Evolutionary conservation across 352 stramenopile species (phyloP), one percentile per base, ranked within the genome.

Genomic region (Saprolegnia diclina): DNA sequence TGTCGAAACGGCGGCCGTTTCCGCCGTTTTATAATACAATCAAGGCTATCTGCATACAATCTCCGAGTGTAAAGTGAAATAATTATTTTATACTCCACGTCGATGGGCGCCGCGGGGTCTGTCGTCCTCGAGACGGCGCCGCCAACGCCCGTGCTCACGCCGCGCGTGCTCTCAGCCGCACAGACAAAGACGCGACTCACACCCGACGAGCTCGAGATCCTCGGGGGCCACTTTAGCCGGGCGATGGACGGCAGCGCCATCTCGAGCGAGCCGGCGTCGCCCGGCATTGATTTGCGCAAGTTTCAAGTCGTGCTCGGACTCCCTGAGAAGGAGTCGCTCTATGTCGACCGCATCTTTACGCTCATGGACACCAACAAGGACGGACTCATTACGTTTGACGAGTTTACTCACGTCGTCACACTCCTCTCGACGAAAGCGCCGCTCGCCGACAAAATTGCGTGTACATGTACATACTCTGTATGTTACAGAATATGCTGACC

Each of bases 261-360:
- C 35, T 48, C 42, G 42, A 62, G 29, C 5, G 53, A 63, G 29
- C 35, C 63, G 6, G 45, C 16, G 4, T 24, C 5, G n/a, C 37
- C 37, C 1, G 54, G 44, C 2, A 91, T 92, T 68, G 82, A 92
- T 73, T 79, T 77, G 29, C 88, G 79, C 61, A 82, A 92, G 56
- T 94, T 92, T 73, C 85, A 94, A 74, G 88, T 75, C 6, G 84
- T 80, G 50, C 71, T 91, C 21, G 82, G 85, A 18, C 90, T 94
- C 40, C 85, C 81, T 1, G 75, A 86, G 48, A 91, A 91, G 65
- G 82, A 91, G 55, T 94, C 82, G 73, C 76, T 92, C 19, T 92
- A 90, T 61, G 85, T 90, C 71, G 83, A 93, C 63, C 82, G 83
- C 24, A 88, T 89, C 64, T 91, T 91, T 66, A 76, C 89, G 76